Conservation (phyloP, 2,329 filamentous ascomycete species). For the Byssoonygena ceratinophila region DNA sequence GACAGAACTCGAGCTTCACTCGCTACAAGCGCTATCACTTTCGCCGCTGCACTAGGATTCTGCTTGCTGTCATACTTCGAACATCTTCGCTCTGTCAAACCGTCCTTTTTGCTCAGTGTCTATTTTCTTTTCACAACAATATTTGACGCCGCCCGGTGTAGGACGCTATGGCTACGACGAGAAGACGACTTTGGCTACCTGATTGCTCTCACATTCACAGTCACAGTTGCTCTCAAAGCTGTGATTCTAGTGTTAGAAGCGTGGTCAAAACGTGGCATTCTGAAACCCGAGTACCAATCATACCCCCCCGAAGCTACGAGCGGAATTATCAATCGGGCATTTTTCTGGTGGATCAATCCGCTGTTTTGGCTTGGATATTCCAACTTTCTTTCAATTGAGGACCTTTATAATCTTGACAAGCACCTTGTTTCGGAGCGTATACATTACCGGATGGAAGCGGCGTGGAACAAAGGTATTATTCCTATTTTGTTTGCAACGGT, state of each 20-base stretch:
- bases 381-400: constrained; percentile 35
- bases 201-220: constrained; percentile 37
- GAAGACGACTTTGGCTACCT: constrained; percentile 22
- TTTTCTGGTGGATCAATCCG: constrained; percentile 47
- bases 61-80: constrained; percentile 38
- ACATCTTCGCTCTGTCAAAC: constrained; percentile 37
- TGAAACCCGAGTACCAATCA: constrained; percentile 30
- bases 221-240: constrained; percentile 35
- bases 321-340: constrained; percentile 39
- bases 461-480: constrained; percentile 33
- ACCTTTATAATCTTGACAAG: constrained; percentile 39
- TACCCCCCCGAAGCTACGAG: constrained; percentile 44
- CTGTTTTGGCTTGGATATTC: constrained; percentile 43
- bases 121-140: constrained; percentile 40
- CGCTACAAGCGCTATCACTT: constrained; percentile 25
- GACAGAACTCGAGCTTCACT: constrained; percentile 29
- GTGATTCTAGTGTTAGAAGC: constrained; percentile 39
- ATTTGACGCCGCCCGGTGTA: constrained; percentile 38
- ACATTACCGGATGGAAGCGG: constrained; percentile 28
- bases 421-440: constrained; percentile 35
- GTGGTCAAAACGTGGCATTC: constrained; percentile 35
- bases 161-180: constrained; percentile 36
- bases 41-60: constrained; percentile 26
- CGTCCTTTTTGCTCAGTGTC: constrained; percentile 39
- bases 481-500: background rate